Evolutionary conservation across 148 eudicot genomes (phyloP).

Genomic region (Chenopodium berlandieri): DNA sequence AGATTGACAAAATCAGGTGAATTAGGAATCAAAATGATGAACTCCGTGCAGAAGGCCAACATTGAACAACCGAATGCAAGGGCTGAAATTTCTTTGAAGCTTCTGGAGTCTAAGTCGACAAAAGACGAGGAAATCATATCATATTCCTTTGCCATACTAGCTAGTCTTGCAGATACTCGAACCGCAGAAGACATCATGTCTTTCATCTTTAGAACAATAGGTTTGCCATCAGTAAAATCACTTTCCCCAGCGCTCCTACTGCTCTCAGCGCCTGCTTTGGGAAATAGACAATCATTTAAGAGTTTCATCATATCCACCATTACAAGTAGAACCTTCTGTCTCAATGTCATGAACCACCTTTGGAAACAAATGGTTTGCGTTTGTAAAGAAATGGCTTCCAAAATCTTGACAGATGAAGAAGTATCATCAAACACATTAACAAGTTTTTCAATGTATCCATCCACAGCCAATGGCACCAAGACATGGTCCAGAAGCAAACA

Average conservation of each 20-base stretch:
- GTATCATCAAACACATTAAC: constrained; percentile 33
- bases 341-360: constrained; percentile 66
- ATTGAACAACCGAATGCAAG: constrained; percentile 64
- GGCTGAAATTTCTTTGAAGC: constrained; percentile 46
- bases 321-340: constrained; percentile 48
- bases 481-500: constrained; percentile 17
- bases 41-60: constrained; percentile 63
- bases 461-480: constrained; percentile 4
- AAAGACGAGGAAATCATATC: constrained; percentile 64
- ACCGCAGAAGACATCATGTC: constrained; percentile 29
- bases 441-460: constrained; percentile 41
- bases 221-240: constrained; percentile 7
- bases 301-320: constrained; percentile 49
- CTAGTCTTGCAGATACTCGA: constrained; percentile 47
- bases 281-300: constrained; percentile 28
- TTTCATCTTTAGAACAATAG: constrained; percentile 18
- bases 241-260: constrained; percentile 17
- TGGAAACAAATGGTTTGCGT: constrained; percentile 54
- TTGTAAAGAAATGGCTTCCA: constrained; percentile 37
- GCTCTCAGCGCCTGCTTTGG: constrained; percentile 17
- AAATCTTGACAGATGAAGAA: constrained; percentile 43
- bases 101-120: constrained; percentile 55
- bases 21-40: constrained; percentile 35
- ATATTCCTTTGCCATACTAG: constrained; percentile 52
- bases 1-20: constrained; percentile 21